Evolutionary conservation across 2,329 filamentous ascomycete genomes (phyloP).

Genomic region (Geosmithia flava): DNA sequence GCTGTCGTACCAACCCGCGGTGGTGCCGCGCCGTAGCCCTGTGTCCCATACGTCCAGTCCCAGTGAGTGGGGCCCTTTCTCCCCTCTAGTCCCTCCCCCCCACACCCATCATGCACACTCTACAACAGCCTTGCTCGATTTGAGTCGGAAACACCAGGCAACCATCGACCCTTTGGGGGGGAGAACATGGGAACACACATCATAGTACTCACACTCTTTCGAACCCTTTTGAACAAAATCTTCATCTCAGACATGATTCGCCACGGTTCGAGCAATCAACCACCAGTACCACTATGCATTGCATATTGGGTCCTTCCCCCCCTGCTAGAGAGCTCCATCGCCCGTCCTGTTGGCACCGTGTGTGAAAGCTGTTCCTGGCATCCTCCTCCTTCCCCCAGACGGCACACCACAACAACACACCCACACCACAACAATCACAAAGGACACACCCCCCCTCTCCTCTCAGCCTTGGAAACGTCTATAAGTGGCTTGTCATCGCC

Average conservation of each 20-base stretch:
- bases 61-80: neutral
- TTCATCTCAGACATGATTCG: constrained; percentile 3
- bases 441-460: neutral
- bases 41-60: too few relatives aligned
- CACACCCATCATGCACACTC: neutral
- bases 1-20: neutral
- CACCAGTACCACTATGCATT: neutral
- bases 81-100: neutral
- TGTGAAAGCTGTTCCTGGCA: too few relatives aligned
- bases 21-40: too few relatives aligned
- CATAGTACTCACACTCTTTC: too few relatives aligned
- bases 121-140: neutral
- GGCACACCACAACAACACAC: neutral
- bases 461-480: neutral
- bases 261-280: neutral
- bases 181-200: too few relatives aligned
- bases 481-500: neutral
- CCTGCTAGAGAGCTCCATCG: too few relatives aligned
- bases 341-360: too few relatives aligned
- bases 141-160: constrained; percentile 1
- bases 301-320: too few relatives aligned
- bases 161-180: neutral
- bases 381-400: neutral
- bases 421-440: neutral
- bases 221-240: too few relatives aligned